Evolutionary conservation across 2,329 filamentous ascomycete genomes (phyloP).

Genomic region (Penicillium sp.): DNA sequence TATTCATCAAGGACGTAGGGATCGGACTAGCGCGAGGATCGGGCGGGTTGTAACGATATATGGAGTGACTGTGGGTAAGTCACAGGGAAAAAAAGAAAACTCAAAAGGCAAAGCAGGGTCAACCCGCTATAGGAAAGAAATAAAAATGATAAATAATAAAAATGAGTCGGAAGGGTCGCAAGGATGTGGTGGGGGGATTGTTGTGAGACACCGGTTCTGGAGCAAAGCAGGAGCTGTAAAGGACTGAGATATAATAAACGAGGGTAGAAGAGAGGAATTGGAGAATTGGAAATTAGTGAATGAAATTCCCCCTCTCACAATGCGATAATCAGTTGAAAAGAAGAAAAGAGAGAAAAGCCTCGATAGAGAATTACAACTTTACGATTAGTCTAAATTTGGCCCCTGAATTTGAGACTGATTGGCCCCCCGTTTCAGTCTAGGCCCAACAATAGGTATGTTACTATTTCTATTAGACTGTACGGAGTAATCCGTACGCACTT

Average conservation of each 20-base stretch:
- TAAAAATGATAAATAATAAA: neutral
- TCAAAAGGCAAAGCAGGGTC: conserved; percentile 14
- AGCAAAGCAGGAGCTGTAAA: conserved; percentile 2
- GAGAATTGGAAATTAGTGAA: neutral
- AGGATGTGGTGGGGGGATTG: neutral
- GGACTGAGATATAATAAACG: neutral
- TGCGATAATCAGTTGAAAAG: conserved; percentile 3
- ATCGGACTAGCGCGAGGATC: conserved; percentile 9
- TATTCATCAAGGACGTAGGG: conserved; percentile 6
- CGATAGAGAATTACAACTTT: conserved; percentile 2
- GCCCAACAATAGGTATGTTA: conserved; percentile 10
- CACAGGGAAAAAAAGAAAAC: neutral
- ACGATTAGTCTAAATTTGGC: conserved; percentile 5
- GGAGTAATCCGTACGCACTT: neutral
- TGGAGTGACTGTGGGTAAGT: neutral
- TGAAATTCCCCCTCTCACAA: conserved; percentile 7
- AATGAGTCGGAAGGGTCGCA: neutral
- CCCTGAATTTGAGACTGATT: conserved; percentile 22
- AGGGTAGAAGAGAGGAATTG: conserved; percentile 4
- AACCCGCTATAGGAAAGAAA: conserved; percentile 15
- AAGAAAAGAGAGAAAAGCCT: conserved; percentile 13
- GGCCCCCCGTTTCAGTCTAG: conserved; percentile 24
- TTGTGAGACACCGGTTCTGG: conserved; percentile 2
- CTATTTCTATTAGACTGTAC: conserved; percentile 2
- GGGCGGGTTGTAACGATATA: conserved; percentile 4